Evolutionary conservation across 345 rosid genomes (phyloP).

Genomic region (Dimocarpus longan): DNA sequence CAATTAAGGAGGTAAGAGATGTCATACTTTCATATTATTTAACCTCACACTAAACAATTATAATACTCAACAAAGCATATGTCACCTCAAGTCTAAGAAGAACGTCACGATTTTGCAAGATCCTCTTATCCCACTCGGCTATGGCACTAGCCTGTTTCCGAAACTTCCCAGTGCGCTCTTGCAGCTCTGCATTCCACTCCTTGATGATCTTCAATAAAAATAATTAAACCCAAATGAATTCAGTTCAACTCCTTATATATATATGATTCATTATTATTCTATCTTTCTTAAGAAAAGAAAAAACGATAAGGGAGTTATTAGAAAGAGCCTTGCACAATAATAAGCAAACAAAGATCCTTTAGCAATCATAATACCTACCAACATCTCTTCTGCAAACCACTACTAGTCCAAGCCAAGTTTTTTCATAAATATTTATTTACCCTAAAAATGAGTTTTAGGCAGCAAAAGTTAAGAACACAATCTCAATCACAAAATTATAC

Average conservation of each 20-base stretch:
- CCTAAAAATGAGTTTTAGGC: not conserved
- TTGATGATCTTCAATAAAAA: constrained; percentile 71
- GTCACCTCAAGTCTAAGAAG: constrained; percentile 96
- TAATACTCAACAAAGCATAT: constrained; percentile 13
- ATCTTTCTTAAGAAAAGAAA: not conserved
- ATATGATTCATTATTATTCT: not conserved
- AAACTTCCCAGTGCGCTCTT: constrained; percentile 89
- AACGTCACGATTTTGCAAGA: constrained; percentile 94
- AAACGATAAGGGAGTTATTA: not conserved
- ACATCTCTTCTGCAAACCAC: not conserved
- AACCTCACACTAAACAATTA: not conserved
- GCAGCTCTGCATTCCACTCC: constrained; percentile 95
- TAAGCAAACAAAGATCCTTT: not conserved
- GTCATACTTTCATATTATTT: constrained; percentile 6
- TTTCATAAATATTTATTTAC: not conserved
- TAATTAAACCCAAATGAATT: not conserved
- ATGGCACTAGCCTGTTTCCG: constrained; percentile 90
- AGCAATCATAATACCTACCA: not conserved
- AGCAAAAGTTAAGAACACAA: not conserved
- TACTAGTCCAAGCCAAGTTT: not conserved
- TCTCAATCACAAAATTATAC: not conserved
- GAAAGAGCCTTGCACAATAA: not conserved
- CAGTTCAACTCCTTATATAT: not conserved
- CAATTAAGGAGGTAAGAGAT: constrained; percentile 4
- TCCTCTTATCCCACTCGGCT: constrained; percentile 98